Evolutionary conservation across 202 grass and related monocot genomes (phyloP), one percentile per base, ranked within the genome.

Genomic region (Digitaria exilis): DNA sequence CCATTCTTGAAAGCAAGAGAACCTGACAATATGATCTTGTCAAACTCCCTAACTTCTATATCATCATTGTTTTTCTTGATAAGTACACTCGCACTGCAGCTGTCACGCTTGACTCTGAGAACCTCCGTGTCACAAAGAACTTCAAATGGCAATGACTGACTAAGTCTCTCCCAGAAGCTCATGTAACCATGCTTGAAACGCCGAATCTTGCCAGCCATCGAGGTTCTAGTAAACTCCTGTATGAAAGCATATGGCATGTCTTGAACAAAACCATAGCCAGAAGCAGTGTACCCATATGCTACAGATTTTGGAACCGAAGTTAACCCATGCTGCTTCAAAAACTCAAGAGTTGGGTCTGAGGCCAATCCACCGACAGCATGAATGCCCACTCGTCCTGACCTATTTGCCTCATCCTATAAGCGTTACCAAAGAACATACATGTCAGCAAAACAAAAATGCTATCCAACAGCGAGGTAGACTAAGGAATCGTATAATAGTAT

Each of bases 221-320:
- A 94, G 42, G 91, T 94, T 78, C 86, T 90, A 74, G 91, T 94
- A 75, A 94, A 94, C 67, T 94, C 91, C 17, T 94, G 91, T 84
- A 94, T 90, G 21, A 90, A 94, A 81, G 91, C 91, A 82, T 94
- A 94, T 29, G 91, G 91, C 91, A 94, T 94, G 88, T 94, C 91
- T 90, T 90, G 91, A 77, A 90, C 85, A 86, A 90, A 94, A 76
- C 88, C 91, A 81, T 94, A 94, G 24, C 91, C 91, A 50, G 91
- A 94, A 86, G 91, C 91, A 25, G 88, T 94, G 80, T 94, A 94
- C 68, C 91, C 85, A 71, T 94, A 94, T 43, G 86, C 82, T 65
- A 94, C 91, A 77, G 91, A 94, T 81, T 94, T 94, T 49, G 91
- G 88, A 28, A 90, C 77, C 81, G 91, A 94, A 86, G 42, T 90